phyloP scores from a whole-genome alignment of 306 rosid genomes.

The Acacia acuminata region DNA sequence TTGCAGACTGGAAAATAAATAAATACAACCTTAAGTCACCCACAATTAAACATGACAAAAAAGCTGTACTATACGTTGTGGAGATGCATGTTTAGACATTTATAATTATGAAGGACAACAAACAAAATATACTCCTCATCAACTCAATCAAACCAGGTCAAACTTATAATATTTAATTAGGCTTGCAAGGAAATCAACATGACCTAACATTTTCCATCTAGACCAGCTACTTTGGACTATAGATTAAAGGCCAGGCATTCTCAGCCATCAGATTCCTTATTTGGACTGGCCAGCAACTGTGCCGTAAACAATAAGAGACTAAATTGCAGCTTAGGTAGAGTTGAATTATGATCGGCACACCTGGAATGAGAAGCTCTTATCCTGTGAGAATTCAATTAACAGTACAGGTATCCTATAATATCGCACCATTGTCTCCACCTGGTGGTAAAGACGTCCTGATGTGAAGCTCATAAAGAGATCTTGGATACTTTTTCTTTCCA shows the following conservation, averaged over 20 bases:
- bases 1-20: constrained; percentile 73
- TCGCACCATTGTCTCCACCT: constrained; percentile 93
- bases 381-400: constrained; percentile 93
- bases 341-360: constrained; percentile 39
- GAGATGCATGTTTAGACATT: constrained; percentile 1
- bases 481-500: constrained; percentile 97
- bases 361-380: constrained; percentile 98
- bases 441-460: constrained; percentile 96
- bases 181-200: constrained; percentile 4
- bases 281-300: constrained; percentile 10
- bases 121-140: constrained; percentile 7
- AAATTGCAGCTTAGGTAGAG: constrained; percentile 4
- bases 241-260: constrained; percentile 17
- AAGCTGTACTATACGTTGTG: neutral
- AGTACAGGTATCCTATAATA: constrained; percentile 95
- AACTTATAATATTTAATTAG: constrained; percentile 18
- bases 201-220: neutral
- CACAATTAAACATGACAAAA: neutral
- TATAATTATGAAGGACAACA: constrained; percentile 17
- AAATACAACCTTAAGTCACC: constrained; percentile 1
- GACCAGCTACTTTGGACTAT: neutral
- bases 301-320: neutral
- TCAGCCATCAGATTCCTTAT: neutral
- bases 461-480: constrained; percentile 97
- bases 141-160: constrained; percentile 12